phyloP scores from a whole-genome alignment of 345 rosid species.

The Salix suchowensis region DNA sequence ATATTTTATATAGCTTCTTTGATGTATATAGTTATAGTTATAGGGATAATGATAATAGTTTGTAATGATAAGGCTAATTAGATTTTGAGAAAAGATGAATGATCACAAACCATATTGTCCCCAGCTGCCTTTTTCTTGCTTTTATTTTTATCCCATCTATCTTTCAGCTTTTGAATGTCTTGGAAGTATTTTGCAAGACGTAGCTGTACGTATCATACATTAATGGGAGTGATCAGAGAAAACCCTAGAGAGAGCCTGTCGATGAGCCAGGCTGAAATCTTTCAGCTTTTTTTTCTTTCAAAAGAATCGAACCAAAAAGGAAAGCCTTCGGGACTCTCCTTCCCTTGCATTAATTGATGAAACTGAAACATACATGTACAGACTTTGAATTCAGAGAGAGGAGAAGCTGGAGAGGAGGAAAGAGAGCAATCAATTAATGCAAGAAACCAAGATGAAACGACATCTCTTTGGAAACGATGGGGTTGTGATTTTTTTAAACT shows the following conservation, averaged over 20 bases:
- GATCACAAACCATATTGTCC: conserved; percentile 4
- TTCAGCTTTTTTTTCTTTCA: conserved; percentile 18
- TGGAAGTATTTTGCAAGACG: conserved; percentile 7
- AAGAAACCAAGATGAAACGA: conserved; percentile 24
- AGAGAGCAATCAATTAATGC: conserved; percentile 26
- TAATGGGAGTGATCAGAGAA: conserved; percentile 37
- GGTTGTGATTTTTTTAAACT: conserved; percentile 16
- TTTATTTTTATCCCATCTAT: neutral
- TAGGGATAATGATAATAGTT: conserved; percentile 23
- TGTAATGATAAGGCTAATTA: conserved; percentile 25
- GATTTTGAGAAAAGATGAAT: conserved; percentile 14
- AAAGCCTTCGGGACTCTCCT: conserved; percentile 17
- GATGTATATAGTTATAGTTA: conserved; percentile 15
- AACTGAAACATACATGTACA: conserved; percentile 28
- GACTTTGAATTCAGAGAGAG: conserved; percentile 30
- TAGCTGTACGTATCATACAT: conserved; percentile 24
- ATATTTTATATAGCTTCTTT: neutral
- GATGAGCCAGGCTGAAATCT: conserved; percentile 15
- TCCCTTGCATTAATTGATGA: conserved; percentile 30
- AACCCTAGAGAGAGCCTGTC: conserved; percentile 37
- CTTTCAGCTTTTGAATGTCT: conserved; percentile 9
- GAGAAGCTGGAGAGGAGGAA: neutral
- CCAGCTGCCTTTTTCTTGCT: neutral
- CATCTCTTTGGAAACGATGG: conserved; percentile 6
- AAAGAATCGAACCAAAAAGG: conserved; percentile 12